These are phyloP conservation scores for Persicaria maculosa DNA, from an alignment of 148 eudicot genomes.

Conservation along the genomic window DNA sequence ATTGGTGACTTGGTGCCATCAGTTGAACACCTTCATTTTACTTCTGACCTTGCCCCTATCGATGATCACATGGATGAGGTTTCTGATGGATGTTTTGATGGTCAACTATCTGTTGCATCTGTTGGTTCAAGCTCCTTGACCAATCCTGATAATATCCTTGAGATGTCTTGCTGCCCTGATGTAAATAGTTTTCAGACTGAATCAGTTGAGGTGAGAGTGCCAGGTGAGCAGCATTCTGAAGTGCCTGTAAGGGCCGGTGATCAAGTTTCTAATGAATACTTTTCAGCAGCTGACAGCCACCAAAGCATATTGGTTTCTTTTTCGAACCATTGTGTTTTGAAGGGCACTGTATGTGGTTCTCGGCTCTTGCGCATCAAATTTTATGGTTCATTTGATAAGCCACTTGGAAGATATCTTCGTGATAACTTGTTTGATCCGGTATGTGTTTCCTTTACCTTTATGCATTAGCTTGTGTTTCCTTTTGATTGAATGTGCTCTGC, in stretches of 20 bases:
- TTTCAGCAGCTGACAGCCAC: constrained; percentile 52
- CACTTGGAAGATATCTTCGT: constrained; percentile 76
- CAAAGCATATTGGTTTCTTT: constrained; percentile 89
- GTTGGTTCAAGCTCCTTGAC: constrained; percentile 15
- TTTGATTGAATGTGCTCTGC: neutral
- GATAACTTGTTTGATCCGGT: constrained; percentile 94
- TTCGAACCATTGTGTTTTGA: constrained; percentile 78
- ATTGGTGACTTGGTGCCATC: constrained; percentile 21
- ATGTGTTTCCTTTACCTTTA: neutral
- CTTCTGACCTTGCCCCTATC: constrained; percentile 18
- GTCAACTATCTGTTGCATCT: constrained; percentile 20
- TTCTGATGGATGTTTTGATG: constrained; percentile 22
- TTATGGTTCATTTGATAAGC: constrained; percentile 92
- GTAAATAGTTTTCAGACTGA: constrained; percentile 25
- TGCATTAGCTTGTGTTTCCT: constrained; percentile 7
- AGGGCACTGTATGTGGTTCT: constrained; percentile 91
- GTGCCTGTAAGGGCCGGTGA: constrained; percentile 29
- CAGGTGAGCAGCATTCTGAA: constrained; percentile 26
- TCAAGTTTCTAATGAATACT: constrained; percentile 42
- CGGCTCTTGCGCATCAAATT: constrained; percentile 79
- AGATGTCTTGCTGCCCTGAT: constrained; percentile 14
- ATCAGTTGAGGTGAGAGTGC: constrained; percentile 15
- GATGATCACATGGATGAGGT: constrained; percentile 27
- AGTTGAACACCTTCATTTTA: constrained; percentile 19
- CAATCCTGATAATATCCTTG: constrained; percentile 16